Percentiles rank a stretch among this genome's conserved stretches.
Conservation (phyloP, 805 yeast genomes). For the Yamadazyma paraphyllophila region DNA sequence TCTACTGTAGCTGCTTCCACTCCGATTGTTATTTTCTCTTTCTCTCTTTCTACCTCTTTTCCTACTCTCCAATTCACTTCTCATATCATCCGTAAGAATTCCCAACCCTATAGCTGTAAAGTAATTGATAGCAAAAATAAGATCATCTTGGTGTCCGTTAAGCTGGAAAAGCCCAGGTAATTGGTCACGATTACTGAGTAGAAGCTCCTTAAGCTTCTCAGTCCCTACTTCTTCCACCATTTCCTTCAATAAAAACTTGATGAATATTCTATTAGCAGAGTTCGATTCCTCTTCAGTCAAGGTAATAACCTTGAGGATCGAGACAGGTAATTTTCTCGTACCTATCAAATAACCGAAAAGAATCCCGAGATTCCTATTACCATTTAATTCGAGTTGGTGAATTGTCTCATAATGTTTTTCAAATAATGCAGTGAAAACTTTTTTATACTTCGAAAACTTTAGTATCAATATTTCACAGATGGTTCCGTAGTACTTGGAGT, state of each 20-base stretch:
- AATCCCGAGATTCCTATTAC: conserved; percentile 74
- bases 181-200: conserved; percentile 51
- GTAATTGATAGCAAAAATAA: conserved; percentile 80
- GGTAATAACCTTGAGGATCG: conserved; percentile 50
- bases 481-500: conserved; percentile 80
- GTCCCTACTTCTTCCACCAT: conserved; percentile 75
- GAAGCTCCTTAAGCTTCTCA: conserved; percentile 43
- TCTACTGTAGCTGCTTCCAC: conserved; percentile 13
- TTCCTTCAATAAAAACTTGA: conserved; percentile 79
- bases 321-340: conserved; percentile 65
- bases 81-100: conserved; percentile 75
- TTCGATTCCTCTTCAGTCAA: conserved; percentile 72
- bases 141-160: conserved; percentile 44
- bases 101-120: conserved; percentile 94
- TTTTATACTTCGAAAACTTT: conserved; percentile 50
- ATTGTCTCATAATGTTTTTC: conserved; percentile 52
- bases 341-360: conserved; percentile 85
- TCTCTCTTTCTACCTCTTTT: conserved; percentile 11
- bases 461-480: conserved; percentile 49
- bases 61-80: conserved; percentile 44
- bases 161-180: conserved; percentile 65
- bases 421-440: conserved; percentile 51
- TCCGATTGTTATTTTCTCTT: conserved; percentile 17
- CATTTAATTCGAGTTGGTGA: conserved; percentile 68
- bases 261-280: conserved; percentile 76